Percentiles rank a stretch among this genome's conserved stretches.
Conservation (phyloP, 257 asterid genomes). For the Solanum rostratum region DNA sequence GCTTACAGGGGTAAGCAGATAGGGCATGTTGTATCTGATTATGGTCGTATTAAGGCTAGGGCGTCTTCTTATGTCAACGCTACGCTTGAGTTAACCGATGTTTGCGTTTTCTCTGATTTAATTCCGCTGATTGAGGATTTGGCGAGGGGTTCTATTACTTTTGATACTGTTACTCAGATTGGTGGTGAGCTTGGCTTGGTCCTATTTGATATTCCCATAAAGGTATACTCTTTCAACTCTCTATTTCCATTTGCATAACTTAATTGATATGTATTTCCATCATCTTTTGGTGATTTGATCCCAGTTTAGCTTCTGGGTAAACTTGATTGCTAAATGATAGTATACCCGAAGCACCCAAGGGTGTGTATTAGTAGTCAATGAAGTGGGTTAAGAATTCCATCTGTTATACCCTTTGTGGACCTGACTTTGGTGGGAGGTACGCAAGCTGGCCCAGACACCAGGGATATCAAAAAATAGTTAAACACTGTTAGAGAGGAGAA, state of each 20-base stretch:
- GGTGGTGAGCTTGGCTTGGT: constrained; percentile 46
- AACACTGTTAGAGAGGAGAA: background rate
- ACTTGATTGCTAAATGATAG: background rate
- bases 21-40: constrained; percentile 47
- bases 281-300: background rate
- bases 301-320: background rate
- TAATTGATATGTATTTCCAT: background rate
- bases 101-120: constrained; percentile 51
- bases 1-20: constrained; percentile 70
- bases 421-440: background rate
- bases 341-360: background rate
- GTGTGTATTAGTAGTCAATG: background rate
- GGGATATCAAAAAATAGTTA: background rate
- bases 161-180: constrained; percentile 58
- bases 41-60: constrained; percentile 48
- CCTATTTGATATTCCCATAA: constrained; percentile 46
- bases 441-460: background rate
- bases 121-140: constrained; percentile 57
- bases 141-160: constrained; percentile 46
- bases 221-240: constrained; percentile 27
- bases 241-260: background rate
- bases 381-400: background rate
- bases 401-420: background rate
- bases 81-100: constrained; percentile 55
- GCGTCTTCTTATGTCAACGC: constrained; percentile 61